Percentiles rank a stretch among this genome's conserved stretches.
These are phyloP conservation scores for Schoenoplectus triqueter DNA, from an alignment of 202 grass and related monocot species.

Conservation along the genomic window DNA sequence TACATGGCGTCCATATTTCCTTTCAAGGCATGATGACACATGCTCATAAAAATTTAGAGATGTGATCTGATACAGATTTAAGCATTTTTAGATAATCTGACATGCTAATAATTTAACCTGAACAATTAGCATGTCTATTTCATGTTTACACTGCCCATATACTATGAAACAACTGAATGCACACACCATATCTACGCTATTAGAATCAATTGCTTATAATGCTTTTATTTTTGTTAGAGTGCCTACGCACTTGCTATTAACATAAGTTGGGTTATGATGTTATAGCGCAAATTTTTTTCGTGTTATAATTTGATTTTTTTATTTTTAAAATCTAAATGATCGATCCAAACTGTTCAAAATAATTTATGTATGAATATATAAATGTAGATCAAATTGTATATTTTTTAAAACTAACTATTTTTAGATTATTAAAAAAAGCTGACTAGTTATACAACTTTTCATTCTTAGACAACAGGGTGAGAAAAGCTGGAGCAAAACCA, in stretches of 20 bases:
- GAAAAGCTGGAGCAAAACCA: no score
- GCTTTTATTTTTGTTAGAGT: conserved; percentile 16
- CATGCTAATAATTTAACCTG: conserved; percentile 49
- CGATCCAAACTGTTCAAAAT: no score
- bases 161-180: conserved; percentile 85
- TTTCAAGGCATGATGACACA: neutral
- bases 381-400: no score
- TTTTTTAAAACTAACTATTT: no score
- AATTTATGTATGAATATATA: no score
- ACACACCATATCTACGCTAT: conserved; percentile 60
- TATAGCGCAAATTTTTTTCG: no score
- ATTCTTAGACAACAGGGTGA: no score
- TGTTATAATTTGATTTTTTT: no score
- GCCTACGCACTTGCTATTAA: neutral
- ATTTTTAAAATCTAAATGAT: no score
- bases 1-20: neutral
- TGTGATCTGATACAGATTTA: conserved; percentile 41
- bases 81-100: conserved; percentile 47
- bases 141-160: conserved; percentile 90
- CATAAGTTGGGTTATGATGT: no score
- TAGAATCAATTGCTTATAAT: conserved; percentile 18
- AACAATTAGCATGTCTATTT: conserved; percentile 63
- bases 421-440: no score
- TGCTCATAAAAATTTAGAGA: conserved; percentile 37
- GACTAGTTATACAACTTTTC: no score